Percentiles rank a stretch among this genome's conserved stretches.
phyloP scores from a whole-genome alignment of 2,329 filamentous ascomycete species.

The Seiridium unicorne region DNA sequence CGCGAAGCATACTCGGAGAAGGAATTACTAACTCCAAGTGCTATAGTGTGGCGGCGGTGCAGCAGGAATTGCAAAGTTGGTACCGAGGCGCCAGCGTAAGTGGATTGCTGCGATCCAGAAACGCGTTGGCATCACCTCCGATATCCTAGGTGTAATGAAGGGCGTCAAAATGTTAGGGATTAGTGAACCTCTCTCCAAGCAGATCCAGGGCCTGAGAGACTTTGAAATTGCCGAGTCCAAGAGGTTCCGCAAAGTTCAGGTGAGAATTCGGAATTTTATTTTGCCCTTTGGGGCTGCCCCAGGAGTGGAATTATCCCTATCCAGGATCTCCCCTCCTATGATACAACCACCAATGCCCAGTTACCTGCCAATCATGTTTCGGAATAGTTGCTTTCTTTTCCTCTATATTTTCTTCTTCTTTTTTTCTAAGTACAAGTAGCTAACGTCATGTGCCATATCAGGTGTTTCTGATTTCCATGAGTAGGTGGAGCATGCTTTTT shows the following conservation, averaged over 20 bases:
- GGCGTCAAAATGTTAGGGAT: slow-evolving; percentile 2
- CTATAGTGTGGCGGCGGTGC: background rate
- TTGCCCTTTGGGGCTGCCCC: too few relatives aligned
- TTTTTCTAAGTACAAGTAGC: too few relatives aligned
- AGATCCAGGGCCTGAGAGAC: slow-evolving; percentile 6
- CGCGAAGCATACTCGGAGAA: too few relatives aligned
- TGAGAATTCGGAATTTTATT: too few relatives aligned
- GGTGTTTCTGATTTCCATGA: background rate
- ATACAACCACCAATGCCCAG: too few relatives aligned
- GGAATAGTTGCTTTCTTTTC: too few relatives aligned
- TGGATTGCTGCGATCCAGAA: slow-evolving; percentile 8
- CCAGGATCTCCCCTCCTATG: too few relatives aligned
- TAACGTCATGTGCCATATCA: too few relatives aligned
- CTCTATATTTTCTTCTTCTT: too few relatives aligned
- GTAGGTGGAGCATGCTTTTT: background rate
- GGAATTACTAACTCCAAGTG: too few relatives aligned
- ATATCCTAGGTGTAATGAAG: slow-evolving; percentile 3
- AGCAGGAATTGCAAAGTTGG: background rate
- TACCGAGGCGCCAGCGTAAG: background rate
- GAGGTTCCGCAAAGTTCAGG: slow-evolving; percentile 3
- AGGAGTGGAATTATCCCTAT: too few relatives aligned
- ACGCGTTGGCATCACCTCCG: slow-evolving; percentile 5
- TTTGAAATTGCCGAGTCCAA: slow-evolving; percentile 5
- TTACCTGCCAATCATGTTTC: too few relatives aligned
- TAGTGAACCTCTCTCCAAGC: background rate